Percentiles rank a stretch among this genome's conserved stretches.
Conservation (phyloP, 257 asterid genomes). For the Petrea volubilis region DNA sequence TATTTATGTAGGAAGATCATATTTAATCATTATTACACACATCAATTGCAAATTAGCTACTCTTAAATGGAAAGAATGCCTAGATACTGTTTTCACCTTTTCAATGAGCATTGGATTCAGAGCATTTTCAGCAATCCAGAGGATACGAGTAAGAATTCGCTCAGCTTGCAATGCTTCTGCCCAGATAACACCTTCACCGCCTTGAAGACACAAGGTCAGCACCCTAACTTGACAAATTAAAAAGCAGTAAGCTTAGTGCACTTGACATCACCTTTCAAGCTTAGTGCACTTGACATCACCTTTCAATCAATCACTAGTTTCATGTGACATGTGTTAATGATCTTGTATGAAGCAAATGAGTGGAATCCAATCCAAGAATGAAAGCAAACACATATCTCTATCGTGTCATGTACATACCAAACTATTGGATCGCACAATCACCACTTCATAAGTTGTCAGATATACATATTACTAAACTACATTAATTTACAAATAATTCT, state of each 20-base stretch:
- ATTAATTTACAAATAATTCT: neutral
- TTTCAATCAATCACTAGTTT: conserved; percentile 12
- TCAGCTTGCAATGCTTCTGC: conserved; percentile 69
- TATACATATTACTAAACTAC: conserved; percentile 1
- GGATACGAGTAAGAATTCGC: conserved; percentile 63
- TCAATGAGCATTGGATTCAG: conserved; percentile 69
- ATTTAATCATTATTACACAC: conserved; percentile 2
- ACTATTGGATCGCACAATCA: conserved; percentile 9
- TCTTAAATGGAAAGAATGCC: conserved; percentile 14
- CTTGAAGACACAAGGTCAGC: conserved; percentile 71
- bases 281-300: conserved; percentile 5
- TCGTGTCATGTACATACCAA: neutral
- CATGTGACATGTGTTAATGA: neutral
- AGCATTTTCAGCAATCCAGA: conserved; percentile 89
- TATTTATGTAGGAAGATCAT: neutral
- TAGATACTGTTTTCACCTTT: conserved; percentile 48
- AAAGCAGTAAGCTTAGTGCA: conserved; percentile 27
- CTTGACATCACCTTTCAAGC: neutral
- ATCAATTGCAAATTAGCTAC: conserved; percentile 11
- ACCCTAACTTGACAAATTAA: conserved; percentile 53
- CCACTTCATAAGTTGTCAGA: neutral
- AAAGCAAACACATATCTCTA: neutral
- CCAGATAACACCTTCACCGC: conserved; percentile 63
- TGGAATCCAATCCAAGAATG: conserved; percentile 9
- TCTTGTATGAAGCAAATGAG: neutral